Conservation (phyloP, 768 basidiomycete species). For the Tubosaeta sp. region DNA sequence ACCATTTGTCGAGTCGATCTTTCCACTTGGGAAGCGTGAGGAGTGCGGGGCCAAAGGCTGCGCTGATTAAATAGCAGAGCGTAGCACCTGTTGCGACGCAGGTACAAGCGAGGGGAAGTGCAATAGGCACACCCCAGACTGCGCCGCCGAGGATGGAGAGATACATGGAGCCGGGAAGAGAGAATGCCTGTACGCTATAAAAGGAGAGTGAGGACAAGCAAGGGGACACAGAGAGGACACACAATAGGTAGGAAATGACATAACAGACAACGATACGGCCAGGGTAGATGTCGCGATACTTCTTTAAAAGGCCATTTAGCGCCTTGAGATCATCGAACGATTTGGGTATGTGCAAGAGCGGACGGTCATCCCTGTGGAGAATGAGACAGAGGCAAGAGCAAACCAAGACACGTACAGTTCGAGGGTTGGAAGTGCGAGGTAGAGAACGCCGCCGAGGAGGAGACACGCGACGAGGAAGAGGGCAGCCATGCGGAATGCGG, state of each 20-base stretch:
- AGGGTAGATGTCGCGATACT: constrained; percentile 88
- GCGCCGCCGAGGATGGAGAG: constrained; percentile 95
- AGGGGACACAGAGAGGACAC: constrained; percentile 31
- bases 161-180: constrained; percentile 96
- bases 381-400: background rate
- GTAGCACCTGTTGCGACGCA: constrained; percentile 90
- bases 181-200: constrained; percentile 88
- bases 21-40: constrained; percentile 85
- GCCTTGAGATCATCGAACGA: constrained; percentile 84
- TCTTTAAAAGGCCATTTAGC: constrained; percentile 82
- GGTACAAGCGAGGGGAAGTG: constrained; percentile 85
- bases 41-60: constrained; percentile 89
- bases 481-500: constrained; percentile 77
- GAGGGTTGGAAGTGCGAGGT: constrained; percentile 73
- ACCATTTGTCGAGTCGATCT: constrained; percentile 77
- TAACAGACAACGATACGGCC: constrained; percentile 84
- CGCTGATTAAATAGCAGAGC: constrained; percentile 88
- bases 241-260: constrained; percentile 91
- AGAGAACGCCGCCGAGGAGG: constrained; percentile 74
- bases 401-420: constrained; percentile 54
- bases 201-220: constrained; percentile 7
- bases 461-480: constrained; percentile 70
- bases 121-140: constrained; percentile 85
- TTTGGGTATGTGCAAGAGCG: constrained; percentile 75
- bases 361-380: constrained; percentile 65